phyloP scores from a whole-genome alignment of 23 red algal species.

The Gracilaria domingensis region DNA sequence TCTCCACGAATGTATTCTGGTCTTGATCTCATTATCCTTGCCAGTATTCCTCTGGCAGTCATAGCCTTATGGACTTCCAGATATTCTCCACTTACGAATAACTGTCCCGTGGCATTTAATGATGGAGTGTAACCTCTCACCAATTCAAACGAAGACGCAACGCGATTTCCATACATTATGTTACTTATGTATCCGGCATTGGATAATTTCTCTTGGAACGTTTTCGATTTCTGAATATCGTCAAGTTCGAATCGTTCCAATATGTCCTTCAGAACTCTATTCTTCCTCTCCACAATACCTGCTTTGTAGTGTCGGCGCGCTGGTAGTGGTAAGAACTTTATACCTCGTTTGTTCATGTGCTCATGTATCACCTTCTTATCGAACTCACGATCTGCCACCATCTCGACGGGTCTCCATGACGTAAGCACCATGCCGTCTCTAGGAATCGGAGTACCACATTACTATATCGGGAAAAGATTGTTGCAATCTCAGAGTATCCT shows the following conservation, averaged over 20 bases:
- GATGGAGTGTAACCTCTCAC: too few relatives aligned
- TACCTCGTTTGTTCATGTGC: background rate
- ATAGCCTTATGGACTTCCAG: too few relatives aligned
- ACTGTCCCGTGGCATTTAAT: too few relatives aligned
- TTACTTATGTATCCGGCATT: too few relatives aligned
- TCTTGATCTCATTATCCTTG: too few relatives aligned
- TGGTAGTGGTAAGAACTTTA: constrained; percentile 11
- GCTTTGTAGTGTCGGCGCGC: constrained; percentile 2
- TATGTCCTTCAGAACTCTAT: background rate
- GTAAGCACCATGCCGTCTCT: background rate
- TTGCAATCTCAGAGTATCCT: constrained; percentile 24
- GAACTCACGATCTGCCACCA: constrained; percentile 14
- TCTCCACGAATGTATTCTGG: too few relatives aligned
- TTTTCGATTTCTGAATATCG: background rate
- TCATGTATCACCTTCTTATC: background rate
- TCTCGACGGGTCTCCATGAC: background rate
- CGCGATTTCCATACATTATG: too few relatives aligned
- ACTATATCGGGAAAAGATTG: background rate
- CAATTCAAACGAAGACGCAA: too few relatives aligned
- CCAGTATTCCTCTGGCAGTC: too few relatives aligned
- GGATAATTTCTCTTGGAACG: too few relatives aligned
- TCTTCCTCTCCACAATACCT: constrained; percentile 34
- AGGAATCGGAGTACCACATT: background rate
- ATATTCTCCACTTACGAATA: too few relatives aligned
- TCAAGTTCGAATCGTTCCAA: constrained; percentile 9